A percentile compares a stretch with the other conserved stretches of the same genome.
Evolutionary conservation across 1,284 basidiomycete genomes (phyloP).

Genomic region (Apiotrichum brassicae): DNA sequence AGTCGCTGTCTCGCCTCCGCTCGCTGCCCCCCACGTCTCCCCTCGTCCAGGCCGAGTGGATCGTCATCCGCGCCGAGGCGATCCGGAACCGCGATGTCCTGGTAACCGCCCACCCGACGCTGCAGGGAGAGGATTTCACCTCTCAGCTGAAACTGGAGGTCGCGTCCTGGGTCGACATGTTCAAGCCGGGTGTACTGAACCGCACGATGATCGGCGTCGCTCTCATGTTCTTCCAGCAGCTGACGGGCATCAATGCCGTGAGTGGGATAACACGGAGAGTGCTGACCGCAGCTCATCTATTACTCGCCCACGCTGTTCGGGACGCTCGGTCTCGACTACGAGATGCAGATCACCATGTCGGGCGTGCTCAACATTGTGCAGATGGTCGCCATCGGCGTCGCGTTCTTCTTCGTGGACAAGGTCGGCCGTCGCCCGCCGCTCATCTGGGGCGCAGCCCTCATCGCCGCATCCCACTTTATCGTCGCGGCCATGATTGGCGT

Average conservation of each 20-base stretch:
- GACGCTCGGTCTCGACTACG: conserved; percentile 20
- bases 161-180: conserved; percentile 3
- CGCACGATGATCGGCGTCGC: too few species aligned
- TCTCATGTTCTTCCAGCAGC: conserved; percentile 20
- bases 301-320: conserved; percentile 26
- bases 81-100: too few species aligned
- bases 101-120: conserved; percentile 8
- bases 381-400: conserved; percentile 32
- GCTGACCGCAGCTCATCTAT: conserved; percentile 9
- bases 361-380: conserved; percentile 35
- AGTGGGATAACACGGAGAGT: too few species aligned
- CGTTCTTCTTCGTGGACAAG: conserved; percentile 34
- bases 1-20: conserved; percentile 24
- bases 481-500: conserved; percentile 22
- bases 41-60: conserved; percentile 25
- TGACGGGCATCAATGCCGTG: conserved; percentile 7
- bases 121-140: neutral
- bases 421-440: conserved; percentile 35
- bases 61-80: conserved; percentile 30
- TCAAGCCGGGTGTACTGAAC: neutral
- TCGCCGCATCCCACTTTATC: conserved; percentile 16
- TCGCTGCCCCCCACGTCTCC: conserved; percentile 19
- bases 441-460: conserved; percentile 16
- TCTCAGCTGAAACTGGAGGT: conserved; percentile 1
- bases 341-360: conserved; percentile 27